A percentile compares a stretch with the other conserved stretches of the same genome.
Evolutionary conservation across 495 filamentous ascomycete species (phyloP).

Genomic region (Aspergillus affinis): DNA sequence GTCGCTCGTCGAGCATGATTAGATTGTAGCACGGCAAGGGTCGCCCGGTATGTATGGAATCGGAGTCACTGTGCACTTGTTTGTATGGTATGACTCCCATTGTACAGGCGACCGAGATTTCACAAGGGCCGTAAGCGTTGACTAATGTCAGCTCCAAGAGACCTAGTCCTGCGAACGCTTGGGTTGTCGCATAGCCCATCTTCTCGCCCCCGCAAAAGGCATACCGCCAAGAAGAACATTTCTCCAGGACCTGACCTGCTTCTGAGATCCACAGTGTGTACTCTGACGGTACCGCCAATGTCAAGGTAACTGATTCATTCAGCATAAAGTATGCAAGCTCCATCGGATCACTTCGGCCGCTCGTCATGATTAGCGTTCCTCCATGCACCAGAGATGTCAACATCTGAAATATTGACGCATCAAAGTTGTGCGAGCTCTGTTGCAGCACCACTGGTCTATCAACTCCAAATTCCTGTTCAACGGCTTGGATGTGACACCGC

Average conservation of each 20-base stretch:
- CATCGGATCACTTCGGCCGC: constrained; percentile 30
- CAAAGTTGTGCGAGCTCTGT: constrained; percentile 43
- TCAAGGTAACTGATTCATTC: constrained; percentile 34
- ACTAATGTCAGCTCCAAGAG: neutral
- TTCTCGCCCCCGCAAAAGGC: neutral
- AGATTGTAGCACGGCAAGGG: constrained; percentile 44
- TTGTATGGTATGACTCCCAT: neutral
- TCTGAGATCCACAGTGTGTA: constrained; percentile 36
- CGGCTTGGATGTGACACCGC: constrained; percentile 29
- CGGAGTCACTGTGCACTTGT: neutral
- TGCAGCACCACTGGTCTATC: constrained; percentile 36
- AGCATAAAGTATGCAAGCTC: constrained; percentile 33
- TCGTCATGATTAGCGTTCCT: constrained; percentile 29
- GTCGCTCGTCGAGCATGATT: constrained; percentile 45
- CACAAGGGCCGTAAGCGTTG: neutral
- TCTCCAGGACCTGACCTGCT: constrained; percentile 13
- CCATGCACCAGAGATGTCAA: constrained; percentile 31
- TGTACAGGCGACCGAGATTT: neutral
- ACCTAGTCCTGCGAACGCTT: neutral
- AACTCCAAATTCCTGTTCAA: constrained; percentile 19
- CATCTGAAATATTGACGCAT: constrained; percentile 36
- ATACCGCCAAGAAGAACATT: neutral
- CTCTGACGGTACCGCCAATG: constrained; percentile 43
- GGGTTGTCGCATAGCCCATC: neutral
- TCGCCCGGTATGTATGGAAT: neutral